These are phyloP conservation scores for Clonostachys rosea DNA, from an alignment of 2,329 filamentous ascomycete genomes.

Conservation along the genomic window DNA sequence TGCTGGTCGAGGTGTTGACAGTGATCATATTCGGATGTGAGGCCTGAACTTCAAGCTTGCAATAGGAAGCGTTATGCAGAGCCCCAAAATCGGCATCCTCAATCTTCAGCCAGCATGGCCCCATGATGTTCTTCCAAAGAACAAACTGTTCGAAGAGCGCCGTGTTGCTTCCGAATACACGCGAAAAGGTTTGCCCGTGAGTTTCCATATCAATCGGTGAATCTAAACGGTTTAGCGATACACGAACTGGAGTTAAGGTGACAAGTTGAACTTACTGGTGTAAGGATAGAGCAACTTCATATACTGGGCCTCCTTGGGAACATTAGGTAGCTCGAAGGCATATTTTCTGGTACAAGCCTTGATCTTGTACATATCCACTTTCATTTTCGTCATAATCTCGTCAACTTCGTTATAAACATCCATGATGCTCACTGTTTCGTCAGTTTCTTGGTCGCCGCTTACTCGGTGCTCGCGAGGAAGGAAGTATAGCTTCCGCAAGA, in stretches of 20 bases:
- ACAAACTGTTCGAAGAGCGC: conserved; percentile 97
- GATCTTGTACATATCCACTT: conserved; percentile 87
- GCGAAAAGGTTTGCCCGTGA: conserved; percentile 85
- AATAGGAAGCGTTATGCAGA: conserved; percentile 91
- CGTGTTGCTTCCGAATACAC: conserved; percentile 90
- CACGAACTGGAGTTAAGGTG: not conserved
- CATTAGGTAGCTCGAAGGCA: conserved; percentile 83
- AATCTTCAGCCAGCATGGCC: conserved; percentile 94
- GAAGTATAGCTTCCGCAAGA: conserved; percentile 89
- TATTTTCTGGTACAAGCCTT: conserved; percentile 89
- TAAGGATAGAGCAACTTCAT: conserved; percentile 97
- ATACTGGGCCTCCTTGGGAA: conserved; percentile 88
- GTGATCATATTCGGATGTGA: conserved; percentile 73
- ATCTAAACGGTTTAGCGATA: conserved; percentile 31
- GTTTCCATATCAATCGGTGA: conserved; percentile 65
- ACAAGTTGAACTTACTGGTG: conserved; percentile 48
- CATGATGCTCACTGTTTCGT: conserved; percentile 77
- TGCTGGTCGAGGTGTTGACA: conserved; percentile 69
- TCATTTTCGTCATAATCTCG: conserved; percentile 79
- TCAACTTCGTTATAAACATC: conserved; percentile 91
- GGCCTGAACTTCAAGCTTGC: conserved; percentile 87
- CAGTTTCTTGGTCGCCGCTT: conserved; percentile 59
- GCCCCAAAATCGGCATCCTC: conserved; percentile 77
- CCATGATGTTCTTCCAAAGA: conserved; percentile 98
- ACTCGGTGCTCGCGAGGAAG: conserved; percentile 67